Evolutionary conservation across 768 basidiomycete species (phyloP).

Genomic region (Rhodotorula kratochvilovae): DNA sequence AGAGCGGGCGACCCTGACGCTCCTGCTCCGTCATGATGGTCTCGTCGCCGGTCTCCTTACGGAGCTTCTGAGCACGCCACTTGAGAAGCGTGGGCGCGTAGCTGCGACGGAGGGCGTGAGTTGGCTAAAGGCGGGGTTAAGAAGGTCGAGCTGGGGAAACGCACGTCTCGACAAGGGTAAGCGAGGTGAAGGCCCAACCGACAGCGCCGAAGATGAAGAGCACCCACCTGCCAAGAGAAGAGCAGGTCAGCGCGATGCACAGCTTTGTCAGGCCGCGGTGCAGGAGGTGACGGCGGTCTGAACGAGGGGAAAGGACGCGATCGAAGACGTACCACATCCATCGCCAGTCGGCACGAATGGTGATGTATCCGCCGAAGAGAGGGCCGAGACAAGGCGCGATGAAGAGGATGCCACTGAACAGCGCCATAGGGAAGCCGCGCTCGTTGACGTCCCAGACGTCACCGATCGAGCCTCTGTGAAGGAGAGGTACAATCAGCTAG

Average conservation of each 20-base stretch:
- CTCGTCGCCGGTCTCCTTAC: constrained; percentile 49
- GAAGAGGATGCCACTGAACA: constrained; percentile 44
- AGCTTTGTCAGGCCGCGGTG: too few species aligned
- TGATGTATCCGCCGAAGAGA: constrained; percentile 59
- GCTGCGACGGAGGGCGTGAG: background rate
- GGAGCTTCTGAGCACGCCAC: constrained; percentile 53
- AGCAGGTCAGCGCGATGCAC: constrained; percentile 54
- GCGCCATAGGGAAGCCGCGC: constrained; percentile 45
- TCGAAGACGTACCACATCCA: constrained; percentile 59
- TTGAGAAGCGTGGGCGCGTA: constrained; percentile 62
- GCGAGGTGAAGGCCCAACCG: constrained; percentile 43
- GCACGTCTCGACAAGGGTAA: constrained; percentile 59
- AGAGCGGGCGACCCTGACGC: constrained; percentile 52
- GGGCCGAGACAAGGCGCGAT: constrained; percentile 54
- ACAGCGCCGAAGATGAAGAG: constrained; percentile 31
- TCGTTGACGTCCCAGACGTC: constrained; percentile 42
- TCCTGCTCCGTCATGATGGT: constrained; percentile 51
- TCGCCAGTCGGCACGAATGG: constrained; percentile 56
- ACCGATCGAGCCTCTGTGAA: background rate
- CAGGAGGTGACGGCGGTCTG: too few species aligned
- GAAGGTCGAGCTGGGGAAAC: background rate
- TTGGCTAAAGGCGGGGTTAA: background rate
- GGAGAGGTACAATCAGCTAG: too few species aligned
- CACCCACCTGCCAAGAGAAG: constrained; percentile 32
- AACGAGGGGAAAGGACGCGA: constrained; percentile 51